Evolutionary conservation across 345 rosid genomes (phyloP).

Genomic region (Citrus australasica): DNA sequence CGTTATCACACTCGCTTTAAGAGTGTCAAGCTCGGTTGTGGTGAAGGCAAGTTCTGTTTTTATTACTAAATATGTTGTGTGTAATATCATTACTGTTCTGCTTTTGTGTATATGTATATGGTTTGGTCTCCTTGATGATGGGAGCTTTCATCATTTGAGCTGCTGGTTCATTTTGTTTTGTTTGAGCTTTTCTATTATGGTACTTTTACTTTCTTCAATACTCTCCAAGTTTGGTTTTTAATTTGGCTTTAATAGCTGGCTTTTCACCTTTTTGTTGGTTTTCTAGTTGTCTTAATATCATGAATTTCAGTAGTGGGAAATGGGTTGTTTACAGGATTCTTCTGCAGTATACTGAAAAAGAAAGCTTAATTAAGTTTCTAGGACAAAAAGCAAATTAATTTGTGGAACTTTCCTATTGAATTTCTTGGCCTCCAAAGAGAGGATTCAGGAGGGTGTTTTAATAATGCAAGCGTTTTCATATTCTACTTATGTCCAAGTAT

Average conservation of each 20-base stretch:
- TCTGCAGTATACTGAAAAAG: too few relatives aligned
- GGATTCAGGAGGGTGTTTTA: background rate
- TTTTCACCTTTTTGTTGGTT: background rate
- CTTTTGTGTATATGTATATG: background rate
- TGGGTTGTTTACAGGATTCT: background rate
- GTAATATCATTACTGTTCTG: background rate
- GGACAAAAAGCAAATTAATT: background rate
- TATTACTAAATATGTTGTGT: background rate
- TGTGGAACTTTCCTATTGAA: background rate
- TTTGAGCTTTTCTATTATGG: background rate
- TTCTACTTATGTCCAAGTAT: background rate
- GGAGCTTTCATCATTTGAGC: background rate
- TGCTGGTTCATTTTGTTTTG: background rate
- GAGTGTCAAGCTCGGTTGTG: constrained; percentile 86
- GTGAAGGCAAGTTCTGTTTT: constrained; percentile 52
- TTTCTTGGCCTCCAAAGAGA: background rate
- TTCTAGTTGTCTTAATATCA: background rate
- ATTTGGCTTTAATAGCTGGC: background rate
- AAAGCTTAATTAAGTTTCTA: background rate
- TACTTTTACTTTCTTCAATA: background rate
- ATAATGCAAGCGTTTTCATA: background rate
- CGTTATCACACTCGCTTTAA: constrained; percentile 62
- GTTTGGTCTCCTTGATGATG: too few relatives aligned
- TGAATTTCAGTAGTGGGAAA: background rate
- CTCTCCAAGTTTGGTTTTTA: background rate